Evolutionary conservation across 208 protist species (phyloP), one percentile per base, ranked within the genome.

Genomic region (Phytomonas francai): DNA sequence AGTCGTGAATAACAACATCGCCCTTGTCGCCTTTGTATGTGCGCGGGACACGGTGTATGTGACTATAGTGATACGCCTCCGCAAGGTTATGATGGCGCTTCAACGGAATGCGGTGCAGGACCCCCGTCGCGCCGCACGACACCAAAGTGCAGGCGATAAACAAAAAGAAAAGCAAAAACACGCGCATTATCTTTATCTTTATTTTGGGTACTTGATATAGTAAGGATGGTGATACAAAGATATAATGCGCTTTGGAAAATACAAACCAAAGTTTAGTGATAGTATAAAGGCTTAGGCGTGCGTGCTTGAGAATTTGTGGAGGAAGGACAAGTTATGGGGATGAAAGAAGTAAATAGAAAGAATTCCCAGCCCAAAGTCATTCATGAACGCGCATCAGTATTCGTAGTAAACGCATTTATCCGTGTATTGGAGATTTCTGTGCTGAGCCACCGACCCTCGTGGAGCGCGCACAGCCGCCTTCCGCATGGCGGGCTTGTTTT

Each of bases 1-100:
- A 95, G 68, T 94, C 74, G 62, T 78, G 73, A 57, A 96, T 85
- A 57, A 81, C 65, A 32, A 81, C 70, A 51, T 77, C 62, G 19
- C 71, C 73, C 7, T 68, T 61, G 51, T 76, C 67, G 25, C 63
- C 67, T 16, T 25, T 3, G 63, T 74, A 78, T 19, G 70, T 75
- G 39, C 73, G 69, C 27, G 59, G 62, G 25, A 72, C 59, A n/a
- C 59, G 67, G 36, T 57, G 70, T 22, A 76, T 71, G 67, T 75
- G 70, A 25, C 70, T 72, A 12, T 76, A 16, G 3, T 65, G 19
- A 56, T 78, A 39, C 29, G 74, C 72, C 4, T 73, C 42, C 16
- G 77, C 74, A 27, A 77, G 54, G 59, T 76, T 75, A 74, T 84
- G 73, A 58, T 58, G 28, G 19, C 81, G 73, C 64, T 73, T 76